Percentiles rank a stretch among this genome's conserved stretches.
Evolutionary conservation across 1,139 yeast species (phyloP).

Genomic region (Kurtzmaniella natalensis): DNA sequence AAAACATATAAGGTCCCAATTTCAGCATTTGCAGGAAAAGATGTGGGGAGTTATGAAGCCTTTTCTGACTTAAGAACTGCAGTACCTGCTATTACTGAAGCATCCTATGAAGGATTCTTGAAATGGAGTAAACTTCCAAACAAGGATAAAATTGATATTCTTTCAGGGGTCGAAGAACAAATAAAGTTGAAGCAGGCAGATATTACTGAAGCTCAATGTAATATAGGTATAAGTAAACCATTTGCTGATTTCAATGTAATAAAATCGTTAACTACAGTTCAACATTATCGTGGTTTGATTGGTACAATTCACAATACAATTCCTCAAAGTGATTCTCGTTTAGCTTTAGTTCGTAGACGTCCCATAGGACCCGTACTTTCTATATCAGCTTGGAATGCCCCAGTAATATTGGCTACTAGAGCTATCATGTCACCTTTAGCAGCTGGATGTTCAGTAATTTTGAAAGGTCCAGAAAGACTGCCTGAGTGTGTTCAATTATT

Average conservation of each 20-base stretch:
- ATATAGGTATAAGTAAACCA: conserved; percentile 35
- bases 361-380: conserved; percentile 45
- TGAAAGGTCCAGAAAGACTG: conserved; percentile 36
- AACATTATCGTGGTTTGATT: conserved; percentile 16
- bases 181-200: conserved; percentile 13
- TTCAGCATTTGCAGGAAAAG: background rate
- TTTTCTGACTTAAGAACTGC: background rate
- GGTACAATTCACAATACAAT: background rate
- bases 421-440: conserved; percentile 41
- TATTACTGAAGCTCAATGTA: conserved; percentile 22
- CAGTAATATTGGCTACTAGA: conserved; percentile 35
- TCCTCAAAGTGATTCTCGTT: conserved; percentile 10
- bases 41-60: background rate
- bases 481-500: conserved; percentile 26
- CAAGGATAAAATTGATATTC: conserved; percentile 16
- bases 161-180: conserved; percentile 15
- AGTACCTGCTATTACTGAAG: background rate
- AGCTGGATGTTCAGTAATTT: conserved; percentile 49
- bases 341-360: conserved; percentile 28
- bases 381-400: conserved; percentile 49
- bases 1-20: background rate
- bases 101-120: conserved; percentile 18
- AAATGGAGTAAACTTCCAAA: conserved; percentile 20
- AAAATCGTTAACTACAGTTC: conserved; percentile 18
- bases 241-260: conserved; percentile 36